A percentile compares a stretch with the other conserved stretches of the same genome.
Conservation (phyloP, 768 basidiomycete species). For the Piloderma croceum region DNA sequence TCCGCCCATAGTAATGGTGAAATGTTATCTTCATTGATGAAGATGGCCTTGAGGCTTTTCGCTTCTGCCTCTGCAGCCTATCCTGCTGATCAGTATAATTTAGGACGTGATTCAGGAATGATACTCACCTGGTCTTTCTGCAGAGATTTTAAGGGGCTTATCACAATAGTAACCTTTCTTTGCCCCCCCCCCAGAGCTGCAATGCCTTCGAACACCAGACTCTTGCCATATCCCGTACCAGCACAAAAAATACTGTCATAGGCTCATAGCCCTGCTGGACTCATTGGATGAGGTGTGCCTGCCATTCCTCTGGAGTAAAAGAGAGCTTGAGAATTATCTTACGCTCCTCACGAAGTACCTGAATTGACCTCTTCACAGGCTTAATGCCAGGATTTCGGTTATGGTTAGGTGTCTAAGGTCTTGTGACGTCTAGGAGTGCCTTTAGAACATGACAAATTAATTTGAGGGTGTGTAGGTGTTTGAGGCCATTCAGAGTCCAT, state of each 20-base stretch:
- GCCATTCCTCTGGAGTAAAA: neutral
- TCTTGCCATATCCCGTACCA: constrained; percentile 15
- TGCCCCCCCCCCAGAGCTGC: constrained; percentile 3
- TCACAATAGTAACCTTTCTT: constrained; percentile 9
- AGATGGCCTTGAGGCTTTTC: constrained; percentile 10
- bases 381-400: too few species aligned
- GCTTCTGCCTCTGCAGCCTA: constrained; percentile 9
- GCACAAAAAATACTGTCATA: constrained; percentile 2
- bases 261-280: neutral
- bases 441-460: too few species aligned
- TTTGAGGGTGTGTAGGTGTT: too few species aligned
- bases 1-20: too few species aligned
- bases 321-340: neutral
- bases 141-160: constrained; percentile 16
- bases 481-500: too few species aligned
- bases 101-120: neutral
- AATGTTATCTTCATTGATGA: constrained; percentile 15
- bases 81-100: neutral
- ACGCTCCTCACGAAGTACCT: too few species aligned
- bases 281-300: neutral
- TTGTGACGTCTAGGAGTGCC: too few species aligned
- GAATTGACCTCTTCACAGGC: too few species aligned
- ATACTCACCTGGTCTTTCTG: constrained; percentile 12
- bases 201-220: constrained; percentile 10
- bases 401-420: constrained; percentile 17